Evolutionary conservation across 1,139 yeast genomes (phyloP).

Genomic region (Taphrina wiesneri): DNA sequence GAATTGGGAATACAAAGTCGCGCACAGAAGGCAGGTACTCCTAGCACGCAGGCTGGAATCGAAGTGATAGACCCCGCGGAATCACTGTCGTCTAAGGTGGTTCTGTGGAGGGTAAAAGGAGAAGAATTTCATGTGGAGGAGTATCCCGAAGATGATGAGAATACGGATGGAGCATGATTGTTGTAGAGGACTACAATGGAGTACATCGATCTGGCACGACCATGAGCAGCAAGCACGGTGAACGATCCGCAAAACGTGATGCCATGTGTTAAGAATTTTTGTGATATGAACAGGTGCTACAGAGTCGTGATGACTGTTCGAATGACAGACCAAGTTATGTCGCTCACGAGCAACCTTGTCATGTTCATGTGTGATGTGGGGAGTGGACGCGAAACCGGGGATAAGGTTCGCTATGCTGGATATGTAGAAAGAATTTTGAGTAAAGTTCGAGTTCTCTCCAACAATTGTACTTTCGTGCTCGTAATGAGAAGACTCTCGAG

Average conservation of each 20-base stretch:
- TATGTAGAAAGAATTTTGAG: not conserved
- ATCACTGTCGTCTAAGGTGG: not conserved
- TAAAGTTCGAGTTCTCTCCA: not conserved
- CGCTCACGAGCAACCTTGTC: not conserved
- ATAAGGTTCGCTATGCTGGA: conserved; percentile 1
- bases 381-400: too few relatives aligned
- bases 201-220: too few relatives aligned
- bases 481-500: too few relatives aligned
- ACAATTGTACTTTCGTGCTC: not conserved
- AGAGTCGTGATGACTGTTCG: not conserved
- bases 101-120: conserved; percentile 11
- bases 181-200: too few relatives aligned
- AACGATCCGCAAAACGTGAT: not conserved
- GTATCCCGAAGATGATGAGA: conserved; percentile 6
- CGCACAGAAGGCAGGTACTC: not conserved
- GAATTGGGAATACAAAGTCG: not conserved
- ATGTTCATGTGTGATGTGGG: not conserved
- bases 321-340: not conserved
- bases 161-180: not conserved
- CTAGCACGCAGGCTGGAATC: not conserved
- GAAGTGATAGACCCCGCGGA: not conserved
- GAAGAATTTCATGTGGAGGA: conserved; percentile 13
- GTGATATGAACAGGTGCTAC: not conserved
- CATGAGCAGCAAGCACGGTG: too few relatives aligned
- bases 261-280: not conserved